Percentiles rank a stretch among this genome's conserved stretches.
Evolutionary conservation across 1,139 yeast species (phyloP).

Genomic region (Scheffersomyces illinoinensis): DNA sequence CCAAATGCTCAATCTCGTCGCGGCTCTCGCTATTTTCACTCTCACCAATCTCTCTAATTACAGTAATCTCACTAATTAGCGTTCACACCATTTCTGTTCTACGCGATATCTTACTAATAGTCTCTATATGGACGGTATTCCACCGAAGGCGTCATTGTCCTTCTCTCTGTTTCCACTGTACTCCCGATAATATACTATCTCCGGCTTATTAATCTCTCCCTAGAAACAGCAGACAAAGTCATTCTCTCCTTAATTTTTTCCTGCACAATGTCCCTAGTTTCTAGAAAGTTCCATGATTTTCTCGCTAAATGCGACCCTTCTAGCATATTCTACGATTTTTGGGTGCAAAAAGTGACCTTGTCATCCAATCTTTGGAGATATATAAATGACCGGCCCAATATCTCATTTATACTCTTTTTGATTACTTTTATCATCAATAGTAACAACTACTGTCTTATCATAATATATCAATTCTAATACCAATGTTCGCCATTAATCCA

Average conservation of each 20-base stretch:
- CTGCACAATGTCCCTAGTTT: not conserved
- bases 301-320: not conserved
- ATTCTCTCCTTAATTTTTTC: not conserved
- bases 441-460: not conserved
- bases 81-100: no score
- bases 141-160: not conserved
- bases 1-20: not conserved
- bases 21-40: not conserved
- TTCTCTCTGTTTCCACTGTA: not conserved
- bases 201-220: not conserved
- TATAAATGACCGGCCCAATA: not conserved
- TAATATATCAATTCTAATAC: not conserved
- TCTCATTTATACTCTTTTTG: not conserved
- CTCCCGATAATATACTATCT: not conserved
- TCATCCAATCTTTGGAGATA: not conserved
- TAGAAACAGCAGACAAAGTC: not conserved
- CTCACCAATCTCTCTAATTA: not conserved
- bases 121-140: no score
- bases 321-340: not conserved
- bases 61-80: no score
- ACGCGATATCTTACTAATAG: no score
- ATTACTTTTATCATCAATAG: not conserved
- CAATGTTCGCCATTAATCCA: conserved; percentile 5
- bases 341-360: not conserved
- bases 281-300: not conserved